phyloP scores from a whole-genome alignment of 129 eudicot species.

The Centrapalus pauciflorus region DNA sequence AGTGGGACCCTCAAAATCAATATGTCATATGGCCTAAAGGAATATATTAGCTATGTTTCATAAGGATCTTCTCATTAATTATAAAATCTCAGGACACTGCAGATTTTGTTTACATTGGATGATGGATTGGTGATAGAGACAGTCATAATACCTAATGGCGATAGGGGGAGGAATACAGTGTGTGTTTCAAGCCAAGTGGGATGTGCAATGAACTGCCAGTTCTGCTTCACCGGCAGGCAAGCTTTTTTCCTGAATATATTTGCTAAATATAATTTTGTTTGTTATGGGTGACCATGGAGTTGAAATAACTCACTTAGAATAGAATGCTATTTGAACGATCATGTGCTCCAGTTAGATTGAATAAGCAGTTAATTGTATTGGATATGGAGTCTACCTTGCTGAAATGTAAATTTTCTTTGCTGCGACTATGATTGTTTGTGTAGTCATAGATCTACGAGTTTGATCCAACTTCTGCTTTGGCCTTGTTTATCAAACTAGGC shows the following conservation, averaged over 20 bases:
- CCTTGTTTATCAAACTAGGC: no score
- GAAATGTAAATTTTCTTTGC: no score
- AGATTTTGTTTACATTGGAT: constrained; percentile 83
- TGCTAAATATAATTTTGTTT: background rate
- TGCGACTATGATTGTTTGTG: no score
- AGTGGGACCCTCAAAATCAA: constrained; percentile 1
- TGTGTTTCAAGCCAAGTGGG: constrained; percentile 99
- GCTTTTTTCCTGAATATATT: constrained; percentile 15
- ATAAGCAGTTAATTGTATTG: background rate
- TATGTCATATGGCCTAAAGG: background rate
- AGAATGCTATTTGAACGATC: background rate
- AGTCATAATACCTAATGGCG: constrained; percentile 67
- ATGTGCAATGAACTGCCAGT: constrained; percentile 97
- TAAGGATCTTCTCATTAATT: constrained; percentile 56
- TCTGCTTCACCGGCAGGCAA: constrained; percentile 94
- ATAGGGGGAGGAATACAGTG: constrained; percentile 78
- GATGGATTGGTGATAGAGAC: constrained; percentile 87
- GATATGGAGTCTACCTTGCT: no score
- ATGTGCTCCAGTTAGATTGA: background rate
- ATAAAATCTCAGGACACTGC: constrained; percentile 70
- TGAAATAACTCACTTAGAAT: background rate
- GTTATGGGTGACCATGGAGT: background rate
- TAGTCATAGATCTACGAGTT: no score
- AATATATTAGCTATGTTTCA: constrained; percentile 2
- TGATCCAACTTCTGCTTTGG: no score